Evolutionary conservation across 306 rosid species (phyloP).

Genomic region (Casuarina equisetifolia): DNA sequence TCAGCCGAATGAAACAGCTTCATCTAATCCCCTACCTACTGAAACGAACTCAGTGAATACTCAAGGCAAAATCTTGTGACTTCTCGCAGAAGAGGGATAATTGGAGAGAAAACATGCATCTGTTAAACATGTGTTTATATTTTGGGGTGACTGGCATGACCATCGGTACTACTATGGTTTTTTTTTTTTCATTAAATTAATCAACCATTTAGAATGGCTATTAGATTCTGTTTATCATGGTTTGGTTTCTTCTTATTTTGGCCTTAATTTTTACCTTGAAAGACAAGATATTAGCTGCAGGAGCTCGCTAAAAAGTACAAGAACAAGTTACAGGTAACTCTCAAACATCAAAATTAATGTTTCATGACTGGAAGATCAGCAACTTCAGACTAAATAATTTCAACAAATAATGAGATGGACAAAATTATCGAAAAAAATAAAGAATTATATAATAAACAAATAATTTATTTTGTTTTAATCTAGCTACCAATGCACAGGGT

Average conservation of each 20-base stretch:
- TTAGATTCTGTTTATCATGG: neutral
- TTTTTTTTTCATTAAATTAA: too few species aligned
- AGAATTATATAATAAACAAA: conserved; percentile 3
- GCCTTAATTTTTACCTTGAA: neutral
- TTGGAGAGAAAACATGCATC: too few species aligned
- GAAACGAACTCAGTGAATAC: too few species aligned
- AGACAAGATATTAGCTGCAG: neutral
- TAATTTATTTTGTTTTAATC: neutral
- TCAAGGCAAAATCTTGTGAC: too few species aligned
- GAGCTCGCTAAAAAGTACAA: neutral
- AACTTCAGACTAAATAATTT: neutral
- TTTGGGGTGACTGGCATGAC: too few species aligned
- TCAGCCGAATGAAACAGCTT: too few species aligned
- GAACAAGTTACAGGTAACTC: neutral
- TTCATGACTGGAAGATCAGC: neutral
- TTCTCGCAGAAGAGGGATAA: too few species aligned
- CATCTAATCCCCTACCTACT: too few species aligned
- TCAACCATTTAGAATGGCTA: neutral
- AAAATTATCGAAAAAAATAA: conserved; percentile 4
- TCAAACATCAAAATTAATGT: too few species aligned
- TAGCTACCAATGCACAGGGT: neutral
- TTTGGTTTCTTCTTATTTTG: neutral
- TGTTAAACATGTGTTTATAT: too few species aligned
- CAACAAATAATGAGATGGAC: neutral
- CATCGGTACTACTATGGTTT: too few species aligned